These are phyloP conservation scores for Didymella arachidicola DNA, from an alignment of 2,329 filamentous ascomycete species.

Conservation along the genomic window DNA sequence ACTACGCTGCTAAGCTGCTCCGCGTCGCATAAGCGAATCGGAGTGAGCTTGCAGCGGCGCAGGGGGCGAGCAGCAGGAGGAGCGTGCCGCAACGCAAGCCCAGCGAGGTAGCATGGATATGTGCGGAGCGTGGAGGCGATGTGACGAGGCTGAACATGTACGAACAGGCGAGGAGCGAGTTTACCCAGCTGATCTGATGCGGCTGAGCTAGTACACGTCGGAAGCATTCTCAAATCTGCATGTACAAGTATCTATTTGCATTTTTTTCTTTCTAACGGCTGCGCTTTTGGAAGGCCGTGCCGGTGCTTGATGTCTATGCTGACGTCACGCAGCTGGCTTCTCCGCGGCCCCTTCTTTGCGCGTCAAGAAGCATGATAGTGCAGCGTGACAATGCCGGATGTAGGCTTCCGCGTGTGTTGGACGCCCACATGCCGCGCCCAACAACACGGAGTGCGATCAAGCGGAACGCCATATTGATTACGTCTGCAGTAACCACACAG, in stretches of 20 bases:
- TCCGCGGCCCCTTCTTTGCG: too few relatives aligned
- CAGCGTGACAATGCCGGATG: neutral
- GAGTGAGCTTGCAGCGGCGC: neutral
- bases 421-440: too few relatives aligned
- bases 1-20: constrained; percentile 89
- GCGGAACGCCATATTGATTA: too few relatives aligned
- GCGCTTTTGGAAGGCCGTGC: neutral
- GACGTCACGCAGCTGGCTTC: too few relatives aligned
- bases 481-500: too few relatives aligned
- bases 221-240: constrained; percentile 20
- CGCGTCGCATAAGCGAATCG: constrained; percentile 60
- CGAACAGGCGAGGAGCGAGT: constrained; percentile 13
- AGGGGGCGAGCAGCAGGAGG: too few relatives aligned
- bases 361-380: too few relatives aligned
- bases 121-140: too few relatives aligned
- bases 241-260: constrained; percentile 26
- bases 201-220: constrained; percentile 15
- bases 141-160: constrained; percentile 13
- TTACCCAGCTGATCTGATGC: neutral
- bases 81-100: too few relatives aligned
- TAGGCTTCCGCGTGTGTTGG: neutral
- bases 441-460: too few relatives aligned
- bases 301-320: neutral
- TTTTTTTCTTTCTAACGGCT: constrained; percentile 11
- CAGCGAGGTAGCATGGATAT: too few relatives aligned